Evolutionary conservation across 179 eudicot species (phyloP), one percentile per base, ranked within the genome.

Genomic region (Actinidia arguta): DNA sequence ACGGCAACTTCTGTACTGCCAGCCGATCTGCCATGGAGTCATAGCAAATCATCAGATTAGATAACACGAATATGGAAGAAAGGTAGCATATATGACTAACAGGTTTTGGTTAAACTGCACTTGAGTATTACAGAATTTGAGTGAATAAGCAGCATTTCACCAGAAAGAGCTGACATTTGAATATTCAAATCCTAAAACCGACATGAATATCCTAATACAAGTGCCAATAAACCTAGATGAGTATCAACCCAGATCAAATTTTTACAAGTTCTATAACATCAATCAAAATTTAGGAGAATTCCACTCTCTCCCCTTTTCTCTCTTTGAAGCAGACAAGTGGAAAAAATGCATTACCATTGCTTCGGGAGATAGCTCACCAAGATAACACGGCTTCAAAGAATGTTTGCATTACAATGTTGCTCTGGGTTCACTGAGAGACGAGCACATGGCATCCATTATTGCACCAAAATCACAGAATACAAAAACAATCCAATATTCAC

Each of bases 1-100:
- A 95, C 92, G 36, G 89, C 64, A 86, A 95, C 86, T 73, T 84
- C 84, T 68, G 94, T 92, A 83, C 88, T 81, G 62, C 97, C 74
- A 42, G 92, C 87, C 81, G 95, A 91, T 70, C 74, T 70, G 51
- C 27, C 17, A 20, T 22, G 52, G 74, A 70, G n/a, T 44, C 74
- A 70, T 39, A 39, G 73, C 6, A 0, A 47, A 74, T 36, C 46
- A 70, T 68, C 20, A 50, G n/a, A 16, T 51, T 25, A 73, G 8
- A 20, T 16, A 74, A 74, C 12, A 52, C 6, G 14, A 63, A 67
- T 22, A 52, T 20, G 75, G 64, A 55, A 68, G 75, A 67, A 51
- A 54, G 48, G 25, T 24, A 13, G 54, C 12, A 58, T 12, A 46
- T n/a, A 64, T 66, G 31, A 36, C 36, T 25, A 27, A 46, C 18